Evolutionary conservation across 2,329 filamentous ascomycete genomes (phyloP), one percentile per base, ranked within the genome.

Genomic region (Colletotrichum scovillei): DNA sequence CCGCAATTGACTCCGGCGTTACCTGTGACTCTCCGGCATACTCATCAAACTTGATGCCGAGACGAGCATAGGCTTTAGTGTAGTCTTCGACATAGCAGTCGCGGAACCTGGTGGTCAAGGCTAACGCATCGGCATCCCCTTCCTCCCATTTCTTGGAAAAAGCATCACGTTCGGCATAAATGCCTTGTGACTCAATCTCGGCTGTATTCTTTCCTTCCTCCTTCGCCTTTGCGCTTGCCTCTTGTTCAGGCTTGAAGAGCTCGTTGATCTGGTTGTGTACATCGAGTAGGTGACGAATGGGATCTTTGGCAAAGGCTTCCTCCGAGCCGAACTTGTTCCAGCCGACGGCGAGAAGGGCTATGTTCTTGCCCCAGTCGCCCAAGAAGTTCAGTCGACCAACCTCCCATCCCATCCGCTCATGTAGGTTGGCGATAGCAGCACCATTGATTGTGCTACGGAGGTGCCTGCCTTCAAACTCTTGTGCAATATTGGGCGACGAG

Each of bases 291-390:
- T 95, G 93, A 69, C 90, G 89, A 76, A 95, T 92, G 1, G 93
- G 92, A 77, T 94, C 92, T 63, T 86, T 85, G 58, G 87, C 81
- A 12, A 94, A 84, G 72, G 88, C 87, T 65, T 92, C 89, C 77
- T 94, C 91, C 58, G 86, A 89, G 2, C 93, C 93, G 76, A 91
- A 94, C 75, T 87, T 88, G 75, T 92, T 84, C 82, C 91, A 95
- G 0, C 92, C 93, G 38, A 93, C 86, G 7, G 91, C 92, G 55
- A 95, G 83, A 9, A 95, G 87, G 72, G 88, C 88, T 60, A 88
- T 93, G 78, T 93, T 92, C 82, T 93, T 93, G 28, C 93, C 93
- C 93, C 93, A 95, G 80, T 95, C 93, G 46, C 93, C 93, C 0
- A 95, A 86, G 78, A 95, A 95, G 82, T 95, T 95, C 85, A 95